A percentile compares a stretch with the other conserved stretches of the same genome.
Conservation (phyloP, 208 protist genomes). For the Trichomonas vaginalis region DNA sequence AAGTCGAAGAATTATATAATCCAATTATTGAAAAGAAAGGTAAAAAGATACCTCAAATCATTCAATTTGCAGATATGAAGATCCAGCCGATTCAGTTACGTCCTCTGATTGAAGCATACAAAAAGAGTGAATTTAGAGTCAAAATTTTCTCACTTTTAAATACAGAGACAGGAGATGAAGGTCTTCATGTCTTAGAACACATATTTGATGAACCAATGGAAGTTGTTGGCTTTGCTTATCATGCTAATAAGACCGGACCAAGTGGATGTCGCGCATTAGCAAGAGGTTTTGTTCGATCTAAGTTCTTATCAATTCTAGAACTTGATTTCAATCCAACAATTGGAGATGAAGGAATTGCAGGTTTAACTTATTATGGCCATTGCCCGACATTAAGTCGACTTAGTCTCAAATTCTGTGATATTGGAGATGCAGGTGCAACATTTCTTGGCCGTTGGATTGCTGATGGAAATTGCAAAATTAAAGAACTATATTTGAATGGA, state of each 20-base stretch:
- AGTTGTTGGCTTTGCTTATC: slow-evolving; percentile 9
- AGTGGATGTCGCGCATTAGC: background rate
- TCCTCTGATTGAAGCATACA: background rate
- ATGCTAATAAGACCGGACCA: background rate
- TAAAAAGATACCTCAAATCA: background rate
- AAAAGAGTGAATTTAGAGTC: background rate
- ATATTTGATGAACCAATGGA: background rate
- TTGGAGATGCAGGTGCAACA: background rate
- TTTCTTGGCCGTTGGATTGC: background rate
- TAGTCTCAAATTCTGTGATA: background rate
- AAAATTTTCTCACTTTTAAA: background rate
- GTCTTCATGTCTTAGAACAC: background rate
- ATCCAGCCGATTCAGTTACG: background rate
- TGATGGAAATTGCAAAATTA: background rate
- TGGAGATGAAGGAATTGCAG: background rate
- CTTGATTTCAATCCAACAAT: background rate
- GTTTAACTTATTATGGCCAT: background rate
- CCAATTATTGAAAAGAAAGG: slow-evolving; percentile 12
- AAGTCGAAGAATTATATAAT: background rate
- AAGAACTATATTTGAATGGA: background rate
- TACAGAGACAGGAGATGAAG: background rate
- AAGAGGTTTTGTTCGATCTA: background rate
- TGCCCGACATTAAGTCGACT: background rate
- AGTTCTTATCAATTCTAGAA: background rate
- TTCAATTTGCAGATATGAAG: background rate